Conservation (phyloP, 1,284 basidiomycete genomes). For the Stygiomarasmius scandens region DNA sequence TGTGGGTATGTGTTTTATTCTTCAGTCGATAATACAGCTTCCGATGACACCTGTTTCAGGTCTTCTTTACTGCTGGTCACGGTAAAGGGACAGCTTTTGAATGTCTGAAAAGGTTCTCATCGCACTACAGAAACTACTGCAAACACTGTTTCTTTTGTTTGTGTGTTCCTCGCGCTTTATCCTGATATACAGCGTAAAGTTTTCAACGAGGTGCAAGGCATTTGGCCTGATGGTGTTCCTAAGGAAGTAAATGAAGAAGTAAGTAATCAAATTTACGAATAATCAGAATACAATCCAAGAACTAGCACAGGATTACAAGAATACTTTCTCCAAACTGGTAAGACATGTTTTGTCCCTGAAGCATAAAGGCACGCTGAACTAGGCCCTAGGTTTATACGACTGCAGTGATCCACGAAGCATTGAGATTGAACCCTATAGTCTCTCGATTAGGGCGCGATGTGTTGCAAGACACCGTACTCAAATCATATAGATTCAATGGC, state of each 20-base stretch:
- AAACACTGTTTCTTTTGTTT: constrained; percentile 43
- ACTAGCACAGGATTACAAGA: constrained; percentile 35
- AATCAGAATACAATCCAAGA: background rate
- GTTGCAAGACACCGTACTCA: constrained; percentile 35
- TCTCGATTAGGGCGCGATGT: constrained; percentile 46
- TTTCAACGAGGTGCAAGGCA: constrained; percentile 37
- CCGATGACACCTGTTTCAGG: constrained; percentile 22
- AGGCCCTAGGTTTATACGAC: constrained; percentile 31
- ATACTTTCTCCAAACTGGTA: background rate
- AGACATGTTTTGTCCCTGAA: constrained; percentile 11
- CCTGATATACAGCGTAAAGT: constrained; percentile 46
- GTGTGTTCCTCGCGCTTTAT: constrained; percentile 47
- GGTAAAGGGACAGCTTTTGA: constrained; percentile 22
- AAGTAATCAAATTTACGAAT: background rate
- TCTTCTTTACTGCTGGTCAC: constrained; percentile 44
- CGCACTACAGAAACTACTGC: constrained; percentile 44
- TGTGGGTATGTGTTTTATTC: constrained; percentile 36
- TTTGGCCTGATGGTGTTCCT: constrained; percentile 33
- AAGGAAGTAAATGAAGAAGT: constrained; percentile 20
- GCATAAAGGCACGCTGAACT: constrained; percentile 18
- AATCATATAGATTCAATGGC: constrained; percentile 34
- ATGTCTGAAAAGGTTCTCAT: background rate
- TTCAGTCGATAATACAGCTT: background rate
- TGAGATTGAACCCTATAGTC: constrained; percentile 42
- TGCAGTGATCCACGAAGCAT: constrained; percentile 45